These are phyloP conservation scores for Rubus idaeus DNA, from an alignment of 306 rosid genomes.

Conservation along the genomic window DNA sequence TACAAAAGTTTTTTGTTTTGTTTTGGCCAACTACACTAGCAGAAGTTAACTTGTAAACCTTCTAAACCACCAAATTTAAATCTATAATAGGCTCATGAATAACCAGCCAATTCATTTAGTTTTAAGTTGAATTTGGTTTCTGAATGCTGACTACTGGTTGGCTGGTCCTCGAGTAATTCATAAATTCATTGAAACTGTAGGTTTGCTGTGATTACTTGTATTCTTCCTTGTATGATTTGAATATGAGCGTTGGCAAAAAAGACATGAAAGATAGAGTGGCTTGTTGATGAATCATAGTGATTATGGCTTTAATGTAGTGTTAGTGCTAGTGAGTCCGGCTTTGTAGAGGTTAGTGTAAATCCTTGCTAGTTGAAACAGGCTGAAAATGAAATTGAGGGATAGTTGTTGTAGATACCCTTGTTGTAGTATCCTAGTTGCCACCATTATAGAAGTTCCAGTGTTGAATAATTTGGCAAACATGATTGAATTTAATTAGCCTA, in stretches of 20 bases:
- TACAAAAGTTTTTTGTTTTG: no score
- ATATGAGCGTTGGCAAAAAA: no score
- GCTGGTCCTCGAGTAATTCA: neutral
- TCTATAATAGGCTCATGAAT: no score
- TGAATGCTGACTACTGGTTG: no score
- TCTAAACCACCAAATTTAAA: no score
- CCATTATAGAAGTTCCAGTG: neutral
- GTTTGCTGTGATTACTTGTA: no score
- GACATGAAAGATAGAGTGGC: neutral
- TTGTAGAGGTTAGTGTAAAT: no score
- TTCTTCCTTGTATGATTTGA: neutral
- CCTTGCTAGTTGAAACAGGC: no score
- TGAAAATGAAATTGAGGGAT: neutral
- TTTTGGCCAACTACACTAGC: no score
- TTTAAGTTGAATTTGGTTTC: neutral
- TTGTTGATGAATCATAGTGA: neutral
- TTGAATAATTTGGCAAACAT: neutral
- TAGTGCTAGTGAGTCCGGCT: neutral
- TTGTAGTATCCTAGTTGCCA: neutral
- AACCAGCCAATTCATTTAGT: neutral
- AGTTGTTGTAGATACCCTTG: neutral
- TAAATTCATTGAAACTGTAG: neutral
- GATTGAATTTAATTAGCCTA: no score
- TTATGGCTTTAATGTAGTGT: no score
- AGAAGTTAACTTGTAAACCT: no score